Base-by-base conservation (phyloP, 371 early-diverging fungal species). In the Mucor circinelloides region DNA sequence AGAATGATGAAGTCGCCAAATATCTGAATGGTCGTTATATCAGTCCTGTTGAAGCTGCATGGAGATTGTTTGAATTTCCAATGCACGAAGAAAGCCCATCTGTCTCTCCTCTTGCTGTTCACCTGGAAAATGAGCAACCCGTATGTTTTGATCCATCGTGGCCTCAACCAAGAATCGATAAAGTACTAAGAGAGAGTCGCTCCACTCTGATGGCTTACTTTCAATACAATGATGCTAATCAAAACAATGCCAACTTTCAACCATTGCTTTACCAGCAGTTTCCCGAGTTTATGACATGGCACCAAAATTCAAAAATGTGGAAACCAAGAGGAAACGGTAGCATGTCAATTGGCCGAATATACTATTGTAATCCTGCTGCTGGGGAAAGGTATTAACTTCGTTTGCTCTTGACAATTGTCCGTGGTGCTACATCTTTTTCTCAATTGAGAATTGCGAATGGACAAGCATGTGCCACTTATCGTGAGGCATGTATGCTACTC, bases 1-100 rank as follows among this genome's bases (percentile, higher is more conserved):
- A 46, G 9, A 68, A 31, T n/a, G 36, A 44, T 36, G 61, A 67
- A 21, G 38, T 54, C 21, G 58, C 38, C 12, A 60, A 38, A 52
- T 66, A 59, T 44, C 15, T 67, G 38, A 48, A 61, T 27, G 56
- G 61, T 17, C 9, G 60, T 4, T 66, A 59, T 36, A 66, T 64
- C 23, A 34, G 64, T 15, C 58, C 64, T n/a, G n/a, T n/a, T n/a
- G n/a, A n/a, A n/a, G n/a, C n/a, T n/a, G n/a, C n/a, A n/a, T n/a
- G n/a, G n/a, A n/a, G n/a, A n/a, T n/a, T n/a, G n/a, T n/a, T n/a
- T n/a, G n/a, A n/a, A n/a, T n/a, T n/a, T n/a, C n/a, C n/a, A n/a
- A n/a, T n/a, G n/a, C n/a, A n/a, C n/a, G n/a, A n/a, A n/a, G n/a
- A n/a, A n/a, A n/a, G n/a, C n/a, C n/a, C n/a, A n/a, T n/a, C n/a